Evolutionary conservation across 148 eudicot genomes (phyloP).

Genomic region (Silene conica): DNA sequence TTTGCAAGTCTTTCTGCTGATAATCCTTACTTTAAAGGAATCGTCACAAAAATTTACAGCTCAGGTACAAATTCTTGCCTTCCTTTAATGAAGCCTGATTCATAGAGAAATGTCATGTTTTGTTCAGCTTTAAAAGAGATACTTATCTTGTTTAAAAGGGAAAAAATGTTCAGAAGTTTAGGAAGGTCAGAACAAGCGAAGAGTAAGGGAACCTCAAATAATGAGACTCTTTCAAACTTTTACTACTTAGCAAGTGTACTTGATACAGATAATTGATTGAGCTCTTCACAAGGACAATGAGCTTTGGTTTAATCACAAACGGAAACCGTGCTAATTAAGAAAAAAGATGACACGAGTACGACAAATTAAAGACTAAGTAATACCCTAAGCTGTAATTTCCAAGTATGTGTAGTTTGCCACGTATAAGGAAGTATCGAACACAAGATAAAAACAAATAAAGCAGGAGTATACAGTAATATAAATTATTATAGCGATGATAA

Average conservation of each 20-base stretch:
- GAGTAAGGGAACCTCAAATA: too few species aligned
- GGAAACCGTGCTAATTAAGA: background rate
- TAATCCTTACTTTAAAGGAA: background rate
- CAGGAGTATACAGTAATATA: too few species aligned
- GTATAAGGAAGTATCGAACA: background rate
- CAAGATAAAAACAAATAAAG: too few species aligned
- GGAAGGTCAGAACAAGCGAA: too few species aligned
- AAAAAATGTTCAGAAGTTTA: too few species aligned
- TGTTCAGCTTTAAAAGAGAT: too few species aligned
- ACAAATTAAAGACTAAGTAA: background rate
- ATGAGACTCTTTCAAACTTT: too few species aligned
- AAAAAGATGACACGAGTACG: background rate
- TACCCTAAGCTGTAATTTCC: background rate
- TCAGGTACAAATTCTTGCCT: background rate
- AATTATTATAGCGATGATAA: background rate
- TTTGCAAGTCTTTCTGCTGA: background rate
- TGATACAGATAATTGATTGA: background rate
- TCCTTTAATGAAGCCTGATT: background rate
- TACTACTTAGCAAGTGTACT: background rate
- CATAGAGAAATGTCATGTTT: background rate
- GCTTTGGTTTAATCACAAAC: background rate
- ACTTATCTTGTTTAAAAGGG: background rate
- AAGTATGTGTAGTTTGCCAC: background rate
- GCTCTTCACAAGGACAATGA: background rate
- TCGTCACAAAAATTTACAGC: background rate